Base-by-base conservation (phyloP, 805 yeast species). In the Phaffomyces thermotolerans region DNA sequence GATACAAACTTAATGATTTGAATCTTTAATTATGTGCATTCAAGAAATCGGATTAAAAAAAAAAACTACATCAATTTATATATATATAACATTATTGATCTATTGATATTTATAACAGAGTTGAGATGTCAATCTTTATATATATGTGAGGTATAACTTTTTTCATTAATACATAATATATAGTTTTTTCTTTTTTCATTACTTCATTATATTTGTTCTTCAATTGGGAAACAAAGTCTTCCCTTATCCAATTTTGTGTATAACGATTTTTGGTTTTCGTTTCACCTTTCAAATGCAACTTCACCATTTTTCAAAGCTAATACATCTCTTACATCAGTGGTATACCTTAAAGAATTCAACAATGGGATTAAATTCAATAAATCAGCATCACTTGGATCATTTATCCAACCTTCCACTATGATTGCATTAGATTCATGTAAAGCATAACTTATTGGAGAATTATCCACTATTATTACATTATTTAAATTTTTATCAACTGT, bases 331-430 rank as follows among this genome's bases (percentile, higher is more conserved):
- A 91, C 96, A 62, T 91, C 99, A 8, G 88, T 79, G 24, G 91
- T 79, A 49, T 78, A 76, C 45, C 95, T 72, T 55, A 93, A 64
- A 24, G 91, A 81, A 54, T 80, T 76, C 36, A 88, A 65, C 57
- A 93, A 66, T 2, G 99, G 98, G 36, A 93, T 62, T 41, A 93
- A 65, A 54, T 88, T 81, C 63, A 93, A 67, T 46, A 93, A 67
- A 56, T 88, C 95, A 20, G 81, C 69, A 58, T 93, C 99, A 32
- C 82, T 76, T n/a, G 95, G 95, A 63, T 93, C 99, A 58, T 85
- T 87, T 49, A 93, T 88, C 99, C 99, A 93, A 37, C 99, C 98
- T 64, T 90, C 96, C 7, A 93, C 88, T 67, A 84, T 80, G 20
- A 93, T 82, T 2, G 96, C 99, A 57, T 93, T 93, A 52, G 81